Evolutionary conservation across 2,329 filamentous ascomycete species (phyloP), one percentile per base, ranked within the genome.

Genomic region (Chrysoporthe deuterocubensis): DNA sequence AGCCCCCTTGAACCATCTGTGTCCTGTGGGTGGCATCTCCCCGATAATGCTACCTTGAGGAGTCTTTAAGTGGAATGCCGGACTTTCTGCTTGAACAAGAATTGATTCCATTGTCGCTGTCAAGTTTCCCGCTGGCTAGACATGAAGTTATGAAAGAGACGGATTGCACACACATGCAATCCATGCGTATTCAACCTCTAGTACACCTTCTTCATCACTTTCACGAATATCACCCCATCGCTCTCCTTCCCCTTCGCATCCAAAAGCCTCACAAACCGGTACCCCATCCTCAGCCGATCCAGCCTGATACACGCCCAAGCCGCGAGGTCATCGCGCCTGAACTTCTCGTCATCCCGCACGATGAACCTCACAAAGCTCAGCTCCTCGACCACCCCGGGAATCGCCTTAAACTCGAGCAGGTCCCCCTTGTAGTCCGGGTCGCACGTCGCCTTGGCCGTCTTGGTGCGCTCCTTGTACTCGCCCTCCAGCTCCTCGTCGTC

Each of bases 221-320:
- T 89, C 42, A 97, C 87, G 68, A 98, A 79, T 62, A 98, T 75
- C 16, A 89, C 84, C 0, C 92, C 93, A 32, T 87, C 85, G 2
- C 87, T 91, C 67, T 87, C 78, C 42, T 83, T 81, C 0, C 93
- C 93, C 70, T 89, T 85, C 37, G 84, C 82, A 75, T 97, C 90
- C 71, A 92, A 83, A 67, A 98, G 80, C 73, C 90, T 91, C 66
- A 98, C 83, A 72, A 97, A 89, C 13, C 94, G 85, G 72, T 92
- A 92, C 0, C 96, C 95, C 44, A 86, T 81, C 69, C 88, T 88
- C 68, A 97, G 78, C 8, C 94, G 86, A 79, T 97, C 94, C 32
- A 98, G 86, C 50, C 94, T 86, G 73, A 97, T 90, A 75, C 94
- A 97, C 1, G 92, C 89, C 96, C 96, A 98, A 2, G 91, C 93